Percentiles rank a stretch among this genome's conserved stretches.
Evolutionary conservation across 441 rosid species (phyloP).

Genomic region (Mallotus repandus): DNA sequence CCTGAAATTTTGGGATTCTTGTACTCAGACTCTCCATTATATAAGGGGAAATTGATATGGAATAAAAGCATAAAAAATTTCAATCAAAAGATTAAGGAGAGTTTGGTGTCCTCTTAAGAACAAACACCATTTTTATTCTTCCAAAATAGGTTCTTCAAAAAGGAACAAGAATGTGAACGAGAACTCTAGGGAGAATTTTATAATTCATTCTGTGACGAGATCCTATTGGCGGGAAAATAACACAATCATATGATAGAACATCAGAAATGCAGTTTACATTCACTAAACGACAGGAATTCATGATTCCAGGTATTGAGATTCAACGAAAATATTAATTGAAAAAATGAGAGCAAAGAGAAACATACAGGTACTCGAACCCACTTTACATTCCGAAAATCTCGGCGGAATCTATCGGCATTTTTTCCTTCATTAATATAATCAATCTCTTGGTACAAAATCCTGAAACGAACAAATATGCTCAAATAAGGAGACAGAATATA

Average conservation of each 20-base stretch:
- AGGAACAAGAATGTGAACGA: no score
- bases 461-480: constrained; percentile 36
- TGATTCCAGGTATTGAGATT: neutral
- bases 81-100: no score
- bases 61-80: no score
- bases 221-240: no score
- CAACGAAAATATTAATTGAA: neutral
- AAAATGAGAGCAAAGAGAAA: constrained; percentile 27
- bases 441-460: constrained; percentile 89
- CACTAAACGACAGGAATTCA: neutral
- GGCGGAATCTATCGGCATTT: constrained; percentile 82
- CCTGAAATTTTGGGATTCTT: no score
- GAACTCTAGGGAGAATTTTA: no score
- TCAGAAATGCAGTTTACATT: neutral
- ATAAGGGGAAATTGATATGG: no score
- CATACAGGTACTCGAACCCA: constrained; percentile 98
- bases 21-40: no score
- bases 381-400: constrained; percentile 85
- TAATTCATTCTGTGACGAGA: no score
- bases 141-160: no score
- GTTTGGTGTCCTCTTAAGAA: no score
- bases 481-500: constrained; percentile 3
- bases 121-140: no score
- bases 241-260: neutral
- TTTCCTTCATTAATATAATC: constrained; percentile 95